phyloP scores from a whole-genome alignment of 768 basidiomycete species.

The Megacollybia marginata region DNA sequence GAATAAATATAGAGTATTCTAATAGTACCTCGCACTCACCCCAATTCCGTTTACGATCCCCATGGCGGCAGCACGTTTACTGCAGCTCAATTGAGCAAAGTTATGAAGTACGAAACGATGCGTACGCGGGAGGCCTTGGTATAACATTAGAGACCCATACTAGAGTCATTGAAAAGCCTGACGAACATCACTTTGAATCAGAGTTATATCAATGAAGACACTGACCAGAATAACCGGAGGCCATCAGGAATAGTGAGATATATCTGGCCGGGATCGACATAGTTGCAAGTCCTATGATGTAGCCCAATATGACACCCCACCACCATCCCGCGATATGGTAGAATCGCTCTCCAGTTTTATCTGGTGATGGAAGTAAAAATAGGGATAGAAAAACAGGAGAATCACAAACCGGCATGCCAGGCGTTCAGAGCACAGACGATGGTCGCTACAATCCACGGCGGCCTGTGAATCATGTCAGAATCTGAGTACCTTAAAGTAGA shows the following conservation, averaged over 20 bases:
- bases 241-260: slow-evolving; percentile 58
- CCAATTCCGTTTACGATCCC: slow-evolving; percentile 40
- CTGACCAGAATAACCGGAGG: slow-evolving; percentile 39
- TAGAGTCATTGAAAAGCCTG: slow-evolving; percentile 35
- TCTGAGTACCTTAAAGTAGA: neutral
- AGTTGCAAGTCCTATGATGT: slow-evolving; percentile 52
- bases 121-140: slow-evolving; percentile 34
- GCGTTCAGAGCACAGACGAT: slow-evolving; percentile 43
- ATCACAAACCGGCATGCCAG: slow-evolving; percentile 36
- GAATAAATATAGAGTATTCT: too few relatives aligned
- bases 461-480: slow-evolving; percentile 24
- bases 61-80: slow-evolving; percentile 30
- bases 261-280: slow-evolving; percentile 47
- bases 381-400: neutral
- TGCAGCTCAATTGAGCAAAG: neutral
- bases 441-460: slow-evolving; percentile 56
- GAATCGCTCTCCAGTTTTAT: slow-evolving; percentile 56
- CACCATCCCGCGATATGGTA: slow-evolving; percentile 51
- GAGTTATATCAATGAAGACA: neutral
- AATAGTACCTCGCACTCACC: too few relatives aligned
- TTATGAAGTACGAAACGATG: slow-evolving; percentile 5
- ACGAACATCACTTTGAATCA: neutral
- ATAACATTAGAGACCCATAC: slow-evolving; percentile 42
- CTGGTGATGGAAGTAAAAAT: slow-evolving; percentile 14
- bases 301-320: slow-evolving; percentile 57